A percentile compares a stretch with the other conserved stretches of the same genome.
These are phyloP conservation scores for Euphorbia pulcherrima DNA, from an alignment of 345 rosid species.

Conservation along the genomic window DNA sequence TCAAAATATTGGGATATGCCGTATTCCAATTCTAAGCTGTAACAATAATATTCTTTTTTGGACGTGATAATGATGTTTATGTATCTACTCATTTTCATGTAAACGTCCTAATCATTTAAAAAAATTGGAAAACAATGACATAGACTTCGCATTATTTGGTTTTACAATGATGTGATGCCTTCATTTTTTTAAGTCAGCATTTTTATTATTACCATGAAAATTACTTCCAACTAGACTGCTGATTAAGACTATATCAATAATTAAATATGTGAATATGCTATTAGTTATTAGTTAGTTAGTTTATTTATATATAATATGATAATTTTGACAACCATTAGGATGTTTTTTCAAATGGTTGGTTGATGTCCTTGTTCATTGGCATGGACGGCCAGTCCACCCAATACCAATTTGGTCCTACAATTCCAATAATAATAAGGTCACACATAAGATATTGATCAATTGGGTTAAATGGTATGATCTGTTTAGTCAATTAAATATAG, in stretches of 20 bases:
- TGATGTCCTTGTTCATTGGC: background rate
- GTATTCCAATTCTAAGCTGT: background rate
- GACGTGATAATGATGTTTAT: background rate
- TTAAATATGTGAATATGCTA: background rate
- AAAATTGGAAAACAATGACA: background rate
- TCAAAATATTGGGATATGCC: background rate
- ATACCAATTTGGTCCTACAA: background rate
- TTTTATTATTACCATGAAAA: background rate
- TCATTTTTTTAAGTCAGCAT: background rate
- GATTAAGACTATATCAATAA: background rate
- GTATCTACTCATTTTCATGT: background rate
- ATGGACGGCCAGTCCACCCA: slow-evolving; percentile 4
- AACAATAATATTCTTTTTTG: background rate
- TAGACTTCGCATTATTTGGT: background rate
- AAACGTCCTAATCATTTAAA: background rate
- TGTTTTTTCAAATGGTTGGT: background rate
- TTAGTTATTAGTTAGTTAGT: background rate
- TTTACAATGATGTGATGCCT: background rate
- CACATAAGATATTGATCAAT: too few species aligned
- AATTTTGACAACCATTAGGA: background rate
- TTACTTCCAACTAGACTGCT: background rate
- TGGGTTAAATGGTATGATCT: too few species aligned
- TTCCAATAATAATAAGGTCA: background rate
- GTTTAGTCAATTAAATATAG: too few species aligned
- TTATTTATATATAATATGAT: too few species aligned